Evolutionary conservation across 306 rosid genomes (phyloP).

Genomic region (Potentilla sterilis): DNA sequence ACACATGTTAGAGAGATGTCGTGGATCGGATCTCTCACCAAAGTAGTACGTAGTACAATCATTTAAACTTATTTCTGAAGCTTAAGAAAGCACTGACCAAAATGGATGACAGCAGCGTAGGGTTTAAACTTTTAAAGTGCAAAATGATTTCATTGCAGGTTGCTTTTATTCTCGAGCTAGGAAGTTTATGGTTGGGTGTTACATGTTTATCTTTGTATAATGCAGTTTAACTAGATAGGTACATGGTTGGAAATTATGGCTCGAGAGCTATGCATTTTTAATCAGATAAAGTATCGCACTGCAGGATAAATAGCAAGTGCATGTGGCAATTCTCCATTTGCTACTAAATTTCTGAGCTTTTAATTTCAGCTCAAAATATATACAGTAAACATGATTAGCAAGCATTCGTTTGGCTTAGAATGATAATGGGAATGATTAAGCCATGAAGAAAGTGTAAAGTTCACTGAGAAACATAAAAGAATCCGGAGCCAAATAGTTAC

Average conservation of each 20-base stretch:
- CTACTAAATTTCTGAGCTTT: too few relatives aligned
- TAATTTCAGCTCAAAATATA: too few relatives aligned
- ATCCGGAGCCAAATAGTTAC: background rate
- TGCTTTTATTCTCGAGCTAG: background rate
- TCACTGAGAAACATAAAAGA: too few relatives aligned
- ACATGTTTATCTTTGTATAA: background rate
- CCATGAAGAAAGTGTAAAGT: too few relatives aligned
- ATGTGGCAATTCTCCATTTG: too few relatives aligned
- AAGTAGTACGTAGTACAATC: background rate
- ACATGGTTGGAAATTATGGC: too few relatives aligned
- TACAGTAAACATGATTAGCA: too few relatives aligned
- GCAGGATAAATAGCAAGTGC: too few relatives aligned
- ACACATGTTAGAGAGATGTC: background rate
- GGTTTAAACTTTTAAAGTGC: background rate
- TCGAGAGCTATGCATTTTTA: too few relatives aligned
- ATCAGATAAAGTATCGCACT: too few relatives aligned
- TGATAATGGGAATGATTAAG: too few relatives aligned
- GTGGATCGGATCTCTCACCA: slow-evolving; percentile 10
- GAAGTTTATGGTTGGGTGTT: background rate
- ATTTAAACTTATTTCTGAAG: slow-evolving; percentile 5
- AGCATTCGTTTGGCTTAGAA: too few relatives aligned
- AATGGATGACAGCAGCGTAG: slow-evolving; percentile 26
- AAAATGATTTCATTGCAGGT: background rate
- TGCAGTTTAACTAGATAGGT: background rate
- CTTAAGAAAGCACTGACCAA: background rate